phyloP scores from a whole-genome alignment of 352 stramenopile genomes.

The Pythium sukuiense region DNA sequence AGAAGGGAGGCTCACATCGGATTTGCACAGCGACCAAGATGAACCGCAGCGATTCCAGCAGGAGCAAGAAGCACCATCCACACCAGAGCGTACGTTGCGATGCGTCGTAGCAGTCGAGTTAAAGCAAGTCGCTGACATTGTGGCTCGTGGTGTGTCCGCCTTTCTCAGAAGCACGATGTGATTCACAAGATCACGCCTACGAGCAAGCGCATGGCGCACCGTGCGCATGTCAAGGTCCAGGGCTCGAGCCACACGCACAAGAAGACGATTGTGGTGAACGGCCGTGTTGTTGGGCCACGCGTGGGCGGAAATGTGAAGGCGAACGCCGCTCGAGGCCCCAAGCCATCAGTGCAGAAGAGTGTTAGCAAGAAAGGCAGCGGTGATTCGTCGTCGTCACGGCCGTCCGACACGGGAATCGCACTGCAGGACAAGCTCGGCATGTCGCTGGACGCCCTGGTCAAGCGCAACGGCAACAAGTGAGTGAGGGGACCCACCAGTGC shows the following conservation, averaged over 20 bases:
- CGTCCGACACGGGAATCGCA: slow-evolving; percentile 22
- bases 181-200: slow-evolving; percentile 41
- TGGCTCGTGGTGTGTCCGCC: background rate
- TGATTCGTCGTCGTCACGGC: background rate
- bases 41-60: background rate
- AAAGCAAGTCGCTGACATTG: too few species aligned
- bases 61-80: slow-evolving; percentile 8
- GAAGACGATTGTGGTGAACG: slow-evolving; percentile 56
- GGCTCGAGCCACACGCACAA: slow-evolving; percentile 13
- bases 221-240: slow-evolving; percentile 50
- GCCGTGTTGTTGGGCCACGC: slow-evolving; percentile 53
- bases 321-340: slow-evolving; percentile 8
- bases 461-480: slow-evolving; percentile 28
- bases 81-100: slow-evolving; percentile 23
- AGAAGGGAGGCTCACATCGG: slow-evolving; percentile 1
- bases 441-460: slow-evolving; percentile 67
- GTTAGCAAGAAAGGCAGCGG: slow-evolving; percentile 14
- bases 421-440: slow-evolving; percentile 69
- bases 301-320: slow-evolving; percentile 28
- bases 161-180: slow-evolving; percentile 26
- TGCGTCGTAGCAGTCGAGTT: background rate
- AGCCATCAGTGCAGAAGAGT: background rate
- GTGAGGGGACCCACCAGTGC: background rate
- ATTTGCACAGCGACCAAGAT: slow-evolving; percentile 26
- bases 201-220: slow-evolving; percentile 46